phyloP scores from a whole-genome alignment of 2,329 filamentous ascomycete species.

The Chaetoscypha palmicola region DNA sequence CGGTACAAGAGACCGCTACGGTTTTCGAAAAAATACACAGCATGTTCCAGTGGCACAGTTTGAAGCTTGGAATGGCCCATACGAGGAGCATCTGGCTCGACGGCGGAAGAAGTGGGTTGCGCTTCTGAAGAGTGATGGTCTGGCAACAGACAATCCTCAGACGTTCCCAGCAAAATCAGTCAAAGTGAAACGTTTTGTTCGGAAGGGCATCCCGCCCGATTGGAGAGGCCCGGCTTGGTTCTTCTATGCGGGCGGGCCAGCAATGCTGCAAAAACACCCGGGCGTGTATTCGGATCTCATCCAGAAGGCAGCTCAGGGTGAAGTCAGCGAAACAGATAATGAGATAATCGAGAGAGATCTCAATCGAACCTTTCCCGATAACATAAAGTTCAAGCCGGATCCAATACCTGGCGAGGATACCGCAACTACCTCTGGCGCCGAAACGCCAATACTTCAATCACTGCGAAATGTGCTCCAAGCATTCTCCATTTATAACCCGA shows the following conservation, averaged over 20 bases:
- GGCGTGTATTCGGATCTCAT: constrained; percentile 68
- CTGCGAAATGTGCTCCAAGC: constrained; percentile 81
- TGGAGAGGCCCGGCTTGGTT: constrained; percentile 97
- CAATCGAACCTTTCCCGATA: constrained; percentile 91
- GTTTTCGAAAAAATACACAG: constrained; percentile 82
- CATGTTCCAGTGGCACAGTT: constrained; percentile 72
- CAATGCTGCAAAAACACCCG: constrained; percentile 66
- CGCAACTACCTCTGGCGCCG: constrained; percentile 31
- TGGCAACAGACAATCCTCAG: constrained; percentile 64
- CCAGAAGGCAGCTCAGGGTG: constrained; percentile 53
- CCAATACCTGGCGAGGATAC: constrained; percentile 24
- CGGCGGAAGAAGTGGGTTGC: constrained; percentile 76
- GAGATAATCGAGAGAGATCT: constrained; percentile 93
- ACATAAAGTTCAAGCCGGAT: constrained; percentile 75
- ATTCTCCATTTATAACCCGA: constrained; percentile 84
- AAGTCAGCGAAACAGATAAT: constrained; percentile 63
- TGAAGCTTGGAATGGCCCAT: constrained; percentile 71
- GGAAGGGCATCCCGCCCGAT: constrained; percentile 89
- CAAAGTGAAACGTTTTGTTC: constrained; percentile 83
- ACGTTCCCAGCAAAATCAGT: constrained; percentile 73
- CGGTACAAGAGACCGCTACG: constrained; percentile 66
- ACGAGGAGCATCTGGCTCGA: constrained; percentile 67
- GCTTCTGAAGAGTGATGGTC: constrained; percentile 67
- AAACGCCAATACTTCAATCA: constrained; percentile 73
- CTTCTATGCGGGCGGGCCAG: constrained; percentile 85